Conservation (phyloP, 371 early-diverging fungal genomes). For the Mucor plumbeus region DNA sequence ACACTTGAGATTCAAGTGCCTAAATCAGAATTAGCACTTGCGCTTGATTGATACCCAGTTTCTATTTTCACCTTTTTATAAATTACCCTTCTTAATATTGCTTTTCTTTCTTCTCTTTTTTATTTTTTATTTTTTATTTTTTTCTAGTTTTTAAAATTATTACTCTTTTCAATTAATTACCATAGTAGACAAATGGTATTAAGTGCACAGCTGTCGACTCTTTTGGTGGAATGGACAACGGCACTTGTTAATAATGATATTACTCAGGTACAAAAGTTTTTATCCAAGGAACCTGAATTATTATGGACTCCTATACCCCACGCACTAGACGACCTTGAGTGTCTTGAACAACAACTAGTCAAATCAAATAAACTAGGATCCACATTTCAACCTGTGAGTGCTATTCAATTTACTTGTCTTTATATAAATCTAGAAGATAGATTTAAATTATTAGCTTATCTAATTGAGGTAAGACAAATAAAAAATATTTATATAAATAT, state of each 20-base stretch:
- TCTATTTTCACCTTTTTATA: neutral
- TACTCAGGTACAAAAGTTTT: constrained; percentile 21
- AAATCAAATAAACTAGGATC: constrained; percentile 26
- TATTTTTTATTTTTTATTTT: neutral
- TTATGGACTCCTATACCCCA: constrained; percentile 40
- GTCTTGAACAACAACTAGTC: constrained; percentile 22
- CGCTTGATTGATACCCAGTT: constrained; percentile 5
- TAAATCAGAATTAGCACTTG: neutral
- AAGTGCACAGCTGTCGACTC: constrained; percentile 10
- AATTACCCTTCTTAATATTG: neutral
- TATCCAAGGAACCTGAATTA: constrained; percentile 34
- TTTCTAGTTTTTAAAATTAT: too few species aligned
- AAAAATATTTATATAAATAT: neutral
- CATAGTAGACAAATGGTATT: neutral
- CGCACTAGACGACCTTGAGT: constrained; percentile 21
- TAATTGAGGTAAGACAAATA: constrained; percentile 33
- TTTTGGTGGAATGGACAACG: constrained; percentile 42
- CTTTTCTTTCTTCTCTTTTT: constrained; percentile 1
- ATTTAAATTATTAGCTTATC: constrained; percentile 24
- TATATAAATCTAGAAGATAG: constrained; percentile 10
- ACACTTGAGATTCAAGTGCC: neutral
- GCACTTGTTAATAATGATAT: constrained; percentile 36
- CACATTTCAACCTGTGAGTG: constrained; percentile 32
- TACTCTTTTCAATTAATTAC: neutral
- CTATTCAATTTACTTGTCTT: constrained; percentile 28